Evolutionary conservation across 2,329 filamentous ascomycete species (phyloP), one percentile per base, ranked within the genome.

Genomic region (Fusarium graminum): DNA sequence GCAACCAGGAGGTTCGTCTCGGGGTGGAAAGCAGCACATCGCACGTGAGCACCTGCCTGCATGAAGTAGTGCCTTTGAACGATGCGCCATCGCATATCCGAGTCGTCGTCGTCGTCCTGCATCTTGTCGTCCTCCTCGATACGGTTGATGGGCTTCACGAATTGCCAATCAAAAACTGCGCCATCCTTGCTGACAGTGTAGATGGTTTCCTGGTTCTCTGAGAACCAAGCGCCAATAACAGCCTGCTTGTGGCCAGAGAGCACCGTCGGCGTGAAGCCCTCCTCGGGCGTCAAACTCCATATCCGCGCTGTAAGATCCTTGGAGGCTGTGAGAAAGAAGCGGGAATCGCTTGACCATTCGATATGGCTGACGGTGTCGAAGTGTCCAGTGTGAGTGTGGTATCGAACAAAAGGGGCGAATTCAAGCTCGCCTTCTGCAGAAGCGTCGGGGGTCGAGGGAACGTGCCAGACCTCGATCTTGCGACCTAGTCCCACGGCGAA

Each of bases 131-230:
- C 85, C 29, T 87, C 83, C 26, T 84, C 83, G 38, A 83, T 82
- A 7, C 54, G 85, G 77, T 74, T 83, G 77, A 79, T 86, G 80
- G 74, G 87, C 81, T 74, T 88, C 75, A 88, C 86, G 78, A 95
- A 99, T 74, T 92, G 89, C 95, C 95, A 99, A 67, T 92, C 87
- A 74, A 98, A 98, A 1, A 98, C 85, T 4, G 95, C 94, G n/a
- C 95, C 96, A 77, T 99, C 96, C 77, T 96, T 96, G 79, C 94
- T 97, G 67, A 97, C 88, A 0, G 95, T 98, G 76, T 95, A 99
- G 52, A 99, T 97, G 46, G 88, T 92, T 80, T 99, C 96, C 76
- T 99, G 95, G 71, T 97, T 90, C 63, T 91, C 89, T 1, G 94
- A 96, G 76, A 99, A 99, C 89, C 93, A 99, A n/a, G 94, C 94